Base-by-base conservation (phyloP, 2,329 filamentous ascomycete species). In the Aspergillus terreus region DNA sequence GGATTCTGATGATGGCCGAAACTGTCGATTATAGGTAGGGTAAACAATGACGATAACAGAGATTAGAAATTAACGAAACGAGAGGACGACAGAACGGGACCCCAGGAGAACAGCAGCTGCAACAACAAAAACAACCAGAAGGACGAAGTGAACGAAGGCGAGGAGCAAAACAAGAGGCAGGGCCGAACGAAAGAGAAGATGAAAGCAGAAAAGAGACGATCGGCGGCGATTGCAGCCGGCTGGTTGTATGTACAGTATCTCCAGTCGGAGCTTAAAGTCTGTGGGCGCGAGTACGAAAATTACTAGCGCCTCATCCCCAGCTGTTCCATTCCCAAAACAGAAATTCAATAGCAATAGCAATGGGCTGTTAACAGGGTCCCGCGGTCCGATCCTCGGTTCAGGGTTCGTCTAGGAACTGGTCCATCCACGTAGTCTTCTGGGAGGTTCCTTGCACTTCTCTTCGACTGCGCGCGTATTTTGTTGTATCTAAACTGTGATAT, bases 1-100 rank as follows among this genome's bases (percentile, higher is more conserved):
- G 45, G 50, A 56, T 58, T 55, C 46, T 35, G 36, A 50, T 53
- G 48, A 51, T 56, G 45, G 49, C 30, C 40, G 36, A 17, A 14
- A 44, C n/a, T 4, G 23, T 47, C 30, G 45, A 40, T 44, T 44
- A 30, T 36, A 27, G 43, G 33, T n/a, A 25, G 43, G 33, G 43
- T 17, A 23, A 44, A 42, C 17, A 42, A 43, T 21, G 42, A 17
- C 41, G 40, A 50, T 6, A 23, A 25, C 6, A 44, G 23, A 21
- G 21, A 45, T 12, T 23, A 19, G 27, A 49, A 36, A 44, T 23
- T n/a, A 17, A 38, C 35, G 30, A 23, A 36, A 36, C 35, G 33
- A 40, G 17, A 41, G 36, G 30, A 38, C 19, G 42, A 44, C 15
- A 36, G 15, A 27, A 21, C n/a, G 27, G n/a, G 17, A 25, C 27